Conservation (phyloP, 108 stramenopile genomes). For the Cyclotella baltica region DNA sequence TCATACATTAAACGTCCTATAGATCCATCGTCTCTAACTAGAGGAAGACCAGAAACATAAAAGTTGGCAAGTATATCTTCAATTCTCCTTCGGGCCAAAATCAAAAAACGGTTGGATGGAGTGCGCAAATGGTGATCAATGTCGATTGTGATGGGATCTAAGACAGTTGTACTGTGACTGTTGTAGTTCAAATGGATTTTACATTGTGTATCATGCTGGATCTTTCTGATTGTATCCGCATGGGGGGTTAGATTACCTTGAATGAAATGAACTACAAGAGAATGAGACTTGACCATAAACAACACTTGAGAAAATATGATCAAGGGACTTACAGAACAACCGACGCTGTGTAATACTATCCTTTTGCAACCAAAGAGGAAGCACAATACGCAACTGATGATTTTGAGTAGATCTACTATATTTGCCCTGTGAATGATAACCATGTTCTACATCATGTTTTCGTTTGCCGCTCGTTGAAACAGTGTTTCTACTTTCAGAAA, state of each 20-base stretch:
- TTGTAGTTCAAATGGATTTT: background rate
- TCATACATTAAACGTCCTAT: conserved; percentile 15
- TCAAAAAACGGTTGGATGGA: background rate
- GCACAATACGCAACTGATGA: conserved; percentile 1
- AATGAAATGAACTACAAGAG: background rate
- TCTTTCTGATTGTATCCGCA: background rate
- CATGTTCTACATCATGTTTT: background rate
- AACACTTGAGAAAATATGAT: background rate
- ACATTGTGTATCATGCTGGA: background rate
- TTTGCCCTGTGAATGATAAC: background rate
- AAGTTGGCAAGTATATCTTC: background rate
- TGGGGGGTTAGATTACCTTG: background rate
- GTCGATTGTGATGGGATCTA: background rate
- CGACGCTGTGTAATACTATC: conserved; percentile 8
- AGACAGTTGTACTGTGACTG: background rate
- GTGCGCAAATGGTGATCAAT: background rate
- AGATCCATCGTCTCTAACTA: conserved; percentile 10
- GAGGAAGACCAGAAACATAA: background rate
- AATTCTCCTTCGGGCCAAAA: background rate
- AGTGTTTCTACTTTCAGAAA: background rate
- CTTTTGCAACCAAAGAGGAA: conserved; percentile 26
- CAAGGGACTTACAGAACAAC: conserved; percentile 25
- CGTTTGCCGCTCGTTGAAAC: background rate
- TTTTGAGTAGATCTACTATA: background rate
- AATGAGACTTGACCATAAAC: background rate